Base-by-base conservation (phyloP, 352 stramenopile genomes). In the Aphanomyces stellatus region DNA sequence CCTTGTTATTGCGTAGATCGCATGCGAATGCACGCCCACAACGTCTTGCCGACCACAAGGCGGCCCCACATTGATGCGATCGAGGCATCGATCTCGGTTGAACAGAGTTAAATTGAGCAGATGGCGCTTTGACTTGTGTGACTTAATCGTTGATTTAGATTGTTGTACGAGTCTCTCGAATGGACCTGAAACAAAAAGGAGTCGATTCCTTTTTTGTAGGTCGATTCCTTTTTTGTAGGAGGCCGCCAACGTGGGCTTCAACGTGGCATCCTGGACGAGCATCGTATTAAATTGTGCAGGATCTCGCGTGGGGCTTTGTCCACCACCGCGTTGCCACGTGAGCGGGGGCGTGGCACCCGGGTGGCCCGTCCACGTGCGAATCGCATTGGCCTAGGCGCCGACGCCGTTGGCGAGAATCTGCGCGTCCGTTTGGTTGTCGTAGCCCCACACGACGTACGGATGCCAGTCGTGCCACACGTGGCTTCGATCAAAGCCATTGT, bases 361-460 rank as follows among this genome's bases (percentile, higher is more conserved):
- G 59, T 80, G 82, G 33, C 72, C 72, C 0, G 11, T 3, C 72
- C 74, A 80, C 3, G 31, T 35, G 0, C 55, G 31, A 1, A 80
- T 63, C 22, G 31, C 35, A 1, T 11, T 34, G n/a, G 55, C 55
- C 72, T 80, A 82, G n/a, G 77, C 62, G 71, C 77, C 51, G 27
- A 90, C 75, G 2, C 74, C 70, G 3, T 70, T 70, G 57, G 73
- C 72, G 37, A 90, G 63, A 7, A 93, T 40, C 22, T 87, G 72
- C 8, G 8, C 37, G 8, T 43, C 37, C 8, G 37, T 43, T 17
- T 25, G 10, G 19, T 28, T 49, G 19, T 65, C 53, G 15, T 51
- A 48, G 34, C 53, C 51, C 65, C 65, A 71, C 4, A 49, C 28
- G 30, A 41, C 65, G 56, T 68, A 71, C 2, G 37, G 22, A 35